Conservation (phyloP, 2,329 filamentous ascomycete genomes). For the Raffaelea ambrosiae region DNA sequence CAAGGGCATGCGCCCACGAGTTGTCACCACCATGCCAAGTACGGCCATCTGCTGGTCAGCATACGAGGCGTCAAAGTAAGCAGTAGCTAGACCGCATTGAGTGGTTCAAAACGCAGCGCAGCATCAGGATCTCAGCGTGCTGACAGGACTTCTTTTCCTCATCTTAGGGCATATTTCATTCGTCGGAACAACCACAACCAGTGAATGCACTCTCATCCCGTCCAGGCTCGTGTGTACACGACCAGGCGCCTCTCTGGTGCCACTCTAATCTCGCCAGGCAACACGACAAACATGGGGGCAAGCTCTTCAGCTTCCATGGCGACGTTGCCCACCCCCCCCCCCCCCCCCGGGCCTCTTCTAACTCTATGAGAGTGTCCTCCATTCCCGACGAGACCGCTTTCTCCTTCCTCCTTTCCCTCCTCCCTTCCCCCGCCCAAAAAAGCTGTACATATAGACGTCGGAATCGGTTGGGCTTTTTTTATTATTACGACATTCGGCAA, state of each 20-base stretch:
- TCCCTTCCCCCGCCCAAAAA: background rate
- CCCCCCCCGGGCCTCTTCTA: no score
- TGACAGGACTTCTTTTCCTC: background rate
- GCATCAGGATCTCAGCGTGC: background rate
- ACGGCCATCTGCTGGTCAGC: conserved; percentile 98
- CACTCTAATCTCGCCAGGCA: no score
- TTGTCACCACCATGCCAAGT: conserved; percentile 96
- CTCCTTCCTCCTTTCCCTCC: background rate
- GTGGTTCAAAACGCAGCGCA: background rate
- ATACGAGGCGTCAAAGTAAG: conserved; percentile 61
- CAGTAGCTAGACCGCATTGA: conserved; percentile 7
- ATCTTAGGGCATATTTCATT: conserved; percentile 51
- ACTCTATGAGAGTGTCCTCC: no score
- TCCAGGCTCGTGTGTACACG: no score
- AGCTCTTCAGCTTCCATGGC: no score
- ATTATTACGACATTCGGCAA: background rate
- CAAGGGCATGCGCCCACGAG: conserved; percentile 81
- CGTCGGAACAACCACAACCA: conserved; percentile 10
- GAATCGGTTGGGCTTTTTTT: conserved; percentile 1
- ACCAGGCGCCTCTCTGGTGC: no score
- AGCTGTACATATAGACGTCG: conserved; percentile 4
- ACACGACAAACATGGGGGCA: no score
- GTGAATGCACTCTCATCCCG: background rate
- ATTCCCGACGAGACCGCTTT: no score
- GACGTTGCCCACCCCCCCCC: no score